Conservation (phyloP, 352 stramenopile genomes). For the Globisporangium takayamanum region DNA sequence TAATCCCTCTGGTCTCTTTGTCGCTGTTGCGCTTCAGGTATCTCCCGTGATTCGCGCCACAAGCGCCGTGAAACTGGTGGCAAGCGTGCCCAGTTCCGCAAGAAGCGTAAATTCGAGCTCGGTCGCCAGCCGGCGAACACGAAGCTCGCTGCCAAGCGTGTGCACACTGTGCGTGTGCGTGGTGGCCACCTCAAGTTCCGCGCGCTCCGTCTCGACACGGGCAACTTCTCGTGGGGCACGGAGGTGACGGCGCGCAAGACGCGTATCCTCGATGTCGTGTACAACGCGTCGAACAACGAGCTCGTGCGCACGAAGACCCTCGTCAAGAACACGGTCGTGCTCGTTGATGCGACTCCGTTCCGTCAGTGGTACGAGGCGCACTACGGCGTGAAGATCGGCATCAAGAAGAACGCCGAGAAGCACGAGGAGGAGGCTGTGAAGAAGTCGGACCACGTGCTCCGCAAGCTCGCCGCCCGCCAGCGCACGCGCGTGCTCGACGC, state of each 20-base stretch:
- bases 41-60: conserved; percentile 99
- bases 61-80: conserved; percentile 99
- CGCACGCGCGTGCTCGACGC: conserved; percentile 90
- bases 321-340: conserved; percentile 98
- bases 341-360: conserved; percentile 98
- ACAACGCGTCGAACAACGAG: conserved; percentile 99
- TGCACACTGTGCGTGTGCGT: conserved; percentile 93
- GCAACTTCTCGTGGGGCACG: conserved; percentile 99
- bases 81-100: conserved; percentile 95
- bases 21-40: conserved; percentile 76
- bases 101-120: conserved; percentile 99
- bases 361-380: conserved; percentile 99
- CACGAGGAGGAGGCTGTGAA: conserved; percentile 84
- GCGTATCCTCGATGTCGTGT: conserved; percentile 98
- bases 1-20: conserved; percentile 1
- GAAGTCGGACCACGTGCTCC: conserved; percentile 90
- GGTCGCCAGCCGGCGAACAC: conserved; percentile 97
- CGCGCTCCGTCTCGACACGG: conserved; percentile 95
- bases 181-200: conserved; percentile 99
- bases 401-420: conserved; percentile 85
- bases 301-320: conserved; percentile 99
- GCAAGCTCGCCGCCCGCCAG: conserved; percentile 93
- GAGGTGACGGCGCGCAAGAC: conserved; percentile 98
- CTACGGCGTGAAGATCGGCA: conserved; percentile 93
- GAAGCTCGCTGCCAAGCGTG: conserved; percentile 97